Base-by-base conservation (phyloP, 2,329 filamentous ascomycete genomes). In the Cytospora paraplurivora region DNA sequence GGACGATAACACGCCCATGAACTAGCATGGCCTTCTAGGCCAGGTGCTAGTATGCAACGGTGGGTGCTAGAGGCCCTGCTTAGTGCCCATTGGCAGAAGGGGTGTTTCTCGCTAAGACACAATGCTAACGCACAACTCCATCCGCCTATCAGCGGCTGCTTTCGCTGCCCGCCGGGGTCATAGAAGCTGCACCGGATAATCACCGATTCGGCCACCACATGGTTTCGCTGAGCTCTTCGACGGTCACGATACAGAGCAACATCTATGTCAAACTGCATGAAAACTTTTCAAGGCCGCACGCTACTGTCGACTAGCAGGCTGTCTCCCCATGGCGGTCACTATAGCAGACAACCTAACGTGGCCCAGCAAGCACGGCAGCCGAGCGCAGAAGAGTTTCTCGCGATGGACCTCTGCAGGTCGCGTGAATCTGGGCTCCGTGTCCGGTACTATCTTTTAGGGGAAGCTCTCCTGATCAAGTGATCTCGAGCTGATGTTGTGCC, bases 391-490 rank as follows among this genome's bases (percentile, higher is more conserved):
- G 21, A 47, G n/a, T 1, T 21, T 47, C n/a, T 10, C 44, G 10
- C 44, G 44, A 21, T n/a, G 7, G n/a, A n/a, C n/a, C 44, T 47
- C 37, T 35, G 35, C 15, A 55, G 51, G 53, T 49, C 49, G 49
- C 58, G 41, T 47, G n/a, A 38, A 19, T 10, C 15, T 54, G 37
- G 3, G 17, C 7, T 17, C 12, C 57, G 35, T n/a, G 35, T 53
- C 7, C 33, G 3, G 32, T 41, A 60, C 8, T 17, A 12, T 13
- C 15, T 27, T 19, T 49, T 1, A 27, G 13, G 8, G 49, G 33
- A 17, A 27, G 10, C 11, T n/a, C n/a, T n/a, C 12, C n/a, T 37
- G 59, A 53, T 65, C 63, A 65, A 65, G 63, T 62, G 62, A 62
- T 41, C 50, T 53, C 15, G 1, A 17, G 11, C 11, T 49, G 38